Evolutionary conservation across 305 asterid genomes (phyloP).

Genomic region (Plantago coronopus): DNA sequence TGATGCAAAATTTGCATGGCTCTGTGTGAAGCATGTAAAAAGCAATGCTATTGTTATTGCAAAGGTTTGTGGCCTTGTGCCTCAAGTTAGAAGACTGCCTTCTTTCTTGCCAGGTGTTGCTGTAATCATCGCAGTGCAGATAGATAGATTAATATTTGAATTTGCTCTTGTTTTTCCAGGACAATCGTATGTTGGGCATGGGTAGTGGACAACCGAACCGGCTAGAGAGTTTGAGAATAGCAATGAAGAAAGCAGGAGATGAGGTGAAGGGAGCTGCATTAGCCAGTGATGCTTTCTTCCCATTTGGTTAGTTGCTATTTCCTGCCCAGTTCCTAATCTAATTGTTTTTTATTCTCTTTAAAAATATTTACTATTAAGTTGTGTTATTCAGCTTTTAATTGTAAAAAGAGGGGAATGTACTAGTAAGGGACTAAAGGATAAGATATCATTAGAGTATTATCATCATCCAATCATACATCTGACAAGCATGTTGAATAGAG

Average conservation of each 20-base stretch:
- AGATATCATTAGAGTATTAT: too few relatives aligned
- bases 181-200: constrained; percentile 90
- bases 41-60: constrained; percentile 95
- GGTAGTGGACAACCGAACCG: constrained; percentile 99
- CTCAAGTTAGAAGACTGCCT: not conserved
- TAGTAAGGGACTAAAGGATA: not conserved
- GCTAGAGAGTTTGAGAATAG: constrained; percentile 86
- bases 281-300: constrained; percentile 98
- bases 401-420: not conserved
- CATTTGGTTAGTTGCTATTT: constrained; percentile 56
- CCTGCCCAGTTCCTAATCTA: not conserved
- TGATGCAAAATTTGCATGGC: constrained; percentile 90
- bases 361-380: too few relatives aligned
- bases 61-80: constrained; percentile 41
- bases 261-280: constrained; percentile 93
- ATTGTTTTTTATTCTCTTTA: not conserved
- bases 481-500: too few relatives aligned
- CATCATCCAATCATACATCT: too few relatives aligned
- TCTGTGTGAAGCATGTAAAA: constrained; percentile 92
- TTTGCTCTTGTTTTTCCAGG: constrained; percentile 37
- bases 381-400: too few relatives aligned
- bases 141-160: not conserved
- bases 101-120: not conserved
- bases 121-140: constrained; percentile 9
- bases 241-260: constrained; percentile 81